Conservation (phyloP, 495 filamentous ascomycete species). For the Aspergillus cristatus region DNA sequence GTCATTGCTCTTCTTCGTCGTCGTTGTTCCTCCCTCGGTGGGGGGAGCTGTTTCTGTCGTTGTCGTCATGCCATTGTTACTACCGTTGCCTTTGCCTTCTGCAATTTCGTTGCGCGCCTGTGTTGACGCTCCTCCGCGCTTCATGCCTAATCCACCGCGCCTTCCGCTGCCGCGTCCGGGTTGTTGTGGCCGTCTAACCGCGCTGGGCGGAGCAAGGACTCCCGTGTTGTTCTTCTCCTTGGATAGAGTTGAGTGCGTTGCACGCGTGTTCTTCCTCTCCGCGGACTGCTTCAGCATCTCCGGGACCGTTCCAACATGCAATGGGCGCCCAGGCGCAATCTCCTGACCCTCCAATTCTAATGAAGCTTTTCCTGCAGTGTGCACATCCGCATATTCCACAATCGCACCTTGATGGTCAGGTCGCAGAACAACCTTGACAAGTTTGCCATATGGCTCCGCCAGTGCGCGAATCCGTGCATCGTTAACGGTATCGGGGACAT, state of each 20-base stretch:
- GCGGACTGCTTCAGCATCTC: conserved; percentile 58
- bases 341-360: conserved; percentile 65
- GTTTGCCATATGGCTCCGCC: conserved; percentile 47
- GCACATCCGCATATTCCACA: conserved; percentile 65
- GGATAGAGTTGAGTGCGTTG: conserved; percentile 24
- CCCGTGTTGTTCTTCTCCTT: conserved; percentile 30
- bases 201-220: conserved; percentile 42
- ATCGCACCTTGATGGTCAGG: conserved; percentile 82
- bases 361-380: conserved; percentile 63
- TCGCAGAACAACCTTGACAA: conserved; percentile 48
- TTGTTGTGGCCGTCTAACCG: conserved; percentile 49
- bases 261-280: conserved; percentile 44
- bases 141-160: conserved; percentile 46
- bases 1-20: conserved; percentile 65
- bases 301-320: conserved; percentile 57
- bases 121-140: conserved; percentile 35
- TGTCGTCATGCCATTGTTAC: conserved; percentile 6
- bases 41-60: conserved; percentile 12
- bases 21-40: conserved; percentile 18
- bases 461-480: conserved; percentile 51
- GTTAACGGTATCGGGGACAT: conserved; percentile 58
- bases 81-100: conserved; percentile 16
- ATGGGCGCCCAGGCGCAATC: conserved; percentile 51
- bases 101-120: conserved; percentile 15
- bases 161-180: conserved; percentile 39